A percentile compares a stretch with the other conserved stretches of the same genome.
Conservation (phyloP, 2,329 filamentous ascomycete genomes). For the Fusarium acutatum region DNA sequence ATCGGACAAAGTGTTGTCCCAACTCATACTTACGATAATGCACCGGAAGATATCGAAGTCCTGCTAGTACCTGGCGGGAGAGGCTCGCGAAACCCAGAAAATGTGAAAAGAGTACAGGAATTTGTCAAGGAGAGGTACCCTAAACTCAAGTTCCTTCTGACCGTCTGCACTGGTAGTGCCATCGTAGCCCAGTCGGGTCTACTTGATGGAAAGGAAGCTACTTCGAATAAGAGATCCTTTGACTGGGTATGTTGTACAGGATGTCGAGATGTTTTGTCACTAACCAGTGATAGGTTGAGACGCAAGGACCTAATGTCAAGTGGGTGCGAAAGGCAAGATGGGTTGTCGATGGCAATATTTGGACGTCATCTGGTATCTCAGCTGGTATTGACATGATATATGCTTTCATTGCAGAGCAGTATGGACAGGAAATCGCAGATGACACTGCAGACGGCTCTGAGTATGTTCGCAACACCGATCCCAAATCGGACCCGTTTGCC, state of each 20-base stretch:
- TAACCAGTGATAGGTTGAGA: conserved; percentile 44
- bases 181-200: conserved; percentile 64
- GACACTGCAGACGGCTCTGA: conserved; percentile 62
- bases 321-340: conserved; percentile 68
- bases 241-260: conserved; percentile 19
- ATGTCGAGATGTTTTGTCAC: accelerated
- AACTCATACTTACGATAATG: conserved; percentile 49
- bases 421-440: conserved; percentile 60
- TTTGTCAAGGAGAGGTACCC: conserved; percentile 55
- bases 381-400: conserved; percentile 52
- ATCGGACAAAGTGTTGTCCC: conserved; percentile 46
- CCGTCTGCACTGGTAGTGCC: conserved; percentile 68
- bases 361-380: conserved; percentile 68
- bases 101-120: conserved; percentile 42
- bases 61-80: conserved; percentile 51
- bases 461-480: conserved; percentile 63
- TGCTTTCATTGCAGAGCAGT: conserved; percentile 48
- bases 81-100: conserved; percentile 42
- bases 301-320: conserved; percentile 53
- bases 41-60: conserved; percentile 48
- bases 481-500: conserved; percentile 64
- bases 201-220: conserved; percentile 65
- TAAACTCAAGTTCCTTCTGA: conserved; percentile 61
- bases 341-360: conserved; percentile 68
- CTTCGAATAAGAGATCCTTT: conserved; percentile 67